Percentiles rank a stretch among this genome's conserved stretches.
These are phyloP conservation scores for Endogone sp. DNA, from an alignment of 192 early-diverging fungal species.

Conservation along the genomic window DNA sequence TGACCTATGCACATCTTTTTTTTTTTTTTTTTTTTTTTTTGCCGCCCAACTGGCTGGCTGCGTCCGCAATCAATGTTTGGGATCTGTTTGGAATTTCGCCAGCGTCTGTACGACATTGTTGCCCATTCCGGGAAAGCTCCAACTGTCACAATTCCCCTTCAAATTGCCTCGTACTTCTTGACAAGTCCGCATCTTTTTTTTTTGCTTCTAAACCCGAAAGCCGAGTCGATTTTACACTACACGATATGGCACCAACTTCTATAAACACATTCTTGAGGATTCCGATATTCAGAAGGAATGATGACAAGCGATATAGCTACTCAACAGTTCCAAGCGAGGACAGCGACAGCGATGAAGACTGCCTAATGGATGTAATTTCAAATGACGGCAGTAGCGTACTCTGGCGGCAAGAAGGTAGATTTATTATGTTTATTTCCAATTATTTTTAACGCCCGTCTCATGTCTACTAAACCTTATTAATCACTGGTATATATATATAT, in stretches of 20 bases:
- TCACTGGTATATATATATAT: neutral
- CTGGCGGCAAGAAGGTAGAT: neutral
- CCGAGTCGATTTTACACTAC: neutral
- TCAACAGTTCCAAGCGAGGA: neutral
- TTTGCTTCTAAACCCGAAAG: neutral
- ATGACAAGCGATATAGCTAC: neutral
- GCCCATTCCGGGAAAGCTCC: no score
- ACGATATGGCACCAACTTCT: neutral
- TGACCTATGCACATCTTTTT: no score
- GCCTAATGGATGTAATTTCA: neutral
- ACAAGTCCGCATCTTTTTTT: no score
- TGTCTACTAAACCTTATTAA: neutral
- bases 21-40: no score
- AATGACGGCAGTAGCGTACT: neutral
- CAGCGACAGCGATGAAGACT: neutral
- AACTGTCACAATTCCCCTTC: no score
- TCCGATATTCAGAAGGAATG: neutral
- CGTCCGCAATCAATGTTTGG: no score
- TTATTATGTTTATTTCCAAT: neutral
- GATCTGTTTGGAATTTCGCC: no score
- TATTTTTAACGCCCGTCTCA: neutral
- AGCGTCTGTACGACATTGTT: no score
- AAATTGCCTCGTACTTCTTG: no score
- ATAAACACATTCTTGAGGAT: neutral
- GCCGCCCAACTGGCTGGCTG: no score